phyloP scores from a whole-genome alignment of 306 rosid species.

The Fragaria iinumae region DNA sequence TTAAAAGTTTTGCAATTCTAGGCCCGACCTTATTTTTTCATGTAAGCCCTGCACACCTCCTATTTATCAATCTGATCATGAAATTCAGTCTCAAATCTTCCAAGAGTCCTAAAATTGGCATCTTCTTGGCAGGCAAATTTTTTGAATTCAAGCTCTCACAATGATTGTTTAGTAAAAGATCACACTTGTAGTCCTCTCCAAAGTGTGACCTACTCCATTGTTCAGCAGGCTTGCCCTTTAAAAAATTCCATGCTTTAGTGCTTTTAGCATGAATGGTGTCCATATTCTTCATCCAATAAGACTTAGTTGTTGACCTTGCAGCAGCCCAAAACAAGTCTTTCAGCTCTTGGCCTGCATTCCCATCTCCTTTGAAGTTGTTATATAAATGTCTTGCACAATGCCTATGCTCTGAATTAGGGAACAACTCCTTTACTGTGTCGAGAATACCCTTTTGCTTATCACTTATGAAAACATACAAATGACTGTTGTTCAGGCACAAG shows the following conservation, averaged over 20 bases:
- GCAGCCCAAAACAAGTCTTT: neutral
- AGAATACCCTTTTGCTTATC: neutral
- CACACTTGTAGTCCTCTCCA: too few species aligned
- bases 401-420: neutral
- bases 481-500: neutral
- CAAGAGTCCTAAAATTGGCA: too few species aligned
- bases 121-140: too few species aligned
- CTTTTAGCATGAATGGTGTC: neutral
- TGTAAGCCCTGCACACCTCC: too few species aligned
- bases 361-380: neutral
- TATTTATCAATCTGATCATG: too few species aligned
- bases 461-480: neutral
- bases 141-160: too few species aligned
- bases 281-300: neutral
- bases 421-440: neutral
- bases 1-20: too few species aligned
- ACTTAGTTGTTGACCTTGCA: neutral
- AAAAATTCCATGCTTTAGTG: neutral
- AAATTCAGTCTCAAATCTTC: too few species aligned
- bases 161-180: too few species aligned
- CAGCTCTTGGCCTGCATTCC: too few species aligned
- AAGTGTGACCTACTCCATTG: neutral
- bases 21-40: too few species aligned
- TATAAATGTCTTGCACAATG: neutral
- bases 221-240: too few species aligned